Base-by-base conservation (phyloP, 768 basidiomycete species). In the Dacryopinax spathularia region DNA sequence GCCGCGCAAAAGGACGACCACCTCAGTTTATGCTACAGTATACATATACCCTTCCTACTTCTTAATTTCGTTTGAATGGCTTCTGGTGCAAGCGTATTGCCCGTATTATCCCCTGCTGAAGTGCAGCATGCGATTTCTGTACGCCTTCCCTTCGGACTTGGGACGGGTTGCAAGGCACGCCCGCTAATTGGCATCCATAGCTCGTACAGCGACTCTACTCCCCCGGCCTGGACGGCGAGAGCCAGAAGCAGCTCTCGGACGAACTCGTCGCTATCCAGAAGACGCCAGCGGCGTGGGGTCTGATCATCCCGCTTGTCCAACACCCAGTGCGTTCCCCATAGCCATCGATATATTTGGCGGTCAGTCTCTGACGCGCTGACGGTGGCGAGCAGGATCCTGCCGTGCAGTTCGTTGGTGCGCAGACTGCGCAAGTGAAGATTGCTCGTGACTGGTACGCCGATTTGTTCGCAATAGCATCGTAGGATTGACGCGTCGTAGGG, bases 381-480 rank as follows among this genome's bases (percentile, higher is more conserved):
- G 18, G 6, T 22, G 10, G 1, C 13, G 25, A 22, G 1, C 44
- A 75, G 74, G 87, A 94, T 73, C 79, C 80, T 61, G 91, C 91
- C 69, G 89, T 95, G 10, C 88, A 93, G 72, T 97, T 95, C 79
- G 95, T 91, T 70, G 91, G 92, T 1, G 92, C 93, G 3, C 93
- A 96, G 69, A 96, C 91, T 0, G 83, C 87, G 1, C 91, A 94
- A 71, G 89, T 94, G 66, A 97, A 97, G 81, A 91, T 95, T 66
- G 84, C 88, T 15, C 78, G 93, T 66, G 93, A 95, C 72, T 95
- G 92, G 92, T 93, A 39, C 34, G 76, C 65, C 33, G 1, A n/a
- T 13, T 34, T 5, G 12, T 1, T 62, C 27, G 31, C 33, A 18
- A 65, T 15, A 48, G 63, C 35, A 33, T 25, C 29, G 13, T 27